A percentile compares a stretch with the other conserved stretches of the same genome.
phyloP scores from a whole-genome alignment of 192 early-diverging fungal species.

The Linnemannia hyalina region DNA sequence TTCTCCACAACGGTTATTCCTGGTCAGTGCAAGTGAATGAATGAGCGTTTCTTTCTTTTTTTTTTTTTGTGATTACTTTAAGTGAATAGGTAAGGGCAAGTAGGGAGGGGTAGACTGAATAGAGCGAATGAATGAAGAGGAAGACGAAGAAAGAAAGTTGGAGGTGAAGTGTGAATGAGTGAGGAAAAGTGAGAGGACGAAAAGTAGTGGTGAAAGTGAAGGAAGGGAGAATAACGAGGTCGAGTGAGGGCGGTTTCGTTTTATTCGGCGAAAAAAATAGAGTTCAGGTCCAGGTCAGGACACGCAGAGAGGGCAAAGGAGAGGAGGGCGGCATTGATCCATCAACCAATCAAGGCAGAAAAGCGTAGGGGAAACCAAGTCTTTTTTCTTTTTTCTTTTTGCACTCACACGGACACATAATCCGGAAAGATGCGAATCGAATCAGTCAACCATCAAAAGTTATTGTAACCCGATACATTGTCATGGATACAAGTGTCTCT shows the following conservation, averaged over 20 bases:
- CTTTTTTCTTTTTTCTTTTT: too few species aligned
- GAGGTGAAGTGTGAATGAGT: constrained; percentile 2
- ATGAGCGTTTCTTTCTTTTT: not conserved
- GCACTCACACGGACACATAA: not conserved
- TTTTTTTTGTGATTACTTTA: not conserved
- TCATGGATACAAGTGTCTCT: too few species aligned
- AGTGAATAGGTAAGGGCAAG: not conserved
- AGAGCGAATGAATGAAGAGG: not conserved
- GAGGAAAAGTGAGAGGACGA: not conserved
- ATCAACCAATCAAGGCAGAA: not conserved
- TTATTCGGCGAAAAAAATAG: not conserved
- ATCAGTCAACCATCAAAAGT: too few species aligned
- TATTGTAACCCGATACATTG: too few species aligned
- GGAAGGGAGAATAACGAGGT: not conserved
- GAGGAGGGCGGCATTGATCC: not conserved
- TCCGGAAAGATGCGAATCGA: not conserved
- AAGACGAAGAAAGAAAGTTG: constrained; percentile 5
- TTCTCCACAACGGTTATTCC: not conserved
- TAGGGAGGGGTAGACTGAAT: not conserved
- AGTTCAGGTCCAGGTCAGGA: not conserved
- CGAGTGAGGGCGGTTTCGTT: not conserved
- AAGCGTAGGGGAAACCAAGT: not conserved
- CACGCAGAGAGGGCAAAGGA: not conserved
- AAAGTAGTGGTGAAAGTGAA: not conserved
- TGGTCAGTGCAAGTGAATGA: not conserved